Conservation (phyloP, 257 asterid species). For the Fraxinus quadrangulata region DNA sequence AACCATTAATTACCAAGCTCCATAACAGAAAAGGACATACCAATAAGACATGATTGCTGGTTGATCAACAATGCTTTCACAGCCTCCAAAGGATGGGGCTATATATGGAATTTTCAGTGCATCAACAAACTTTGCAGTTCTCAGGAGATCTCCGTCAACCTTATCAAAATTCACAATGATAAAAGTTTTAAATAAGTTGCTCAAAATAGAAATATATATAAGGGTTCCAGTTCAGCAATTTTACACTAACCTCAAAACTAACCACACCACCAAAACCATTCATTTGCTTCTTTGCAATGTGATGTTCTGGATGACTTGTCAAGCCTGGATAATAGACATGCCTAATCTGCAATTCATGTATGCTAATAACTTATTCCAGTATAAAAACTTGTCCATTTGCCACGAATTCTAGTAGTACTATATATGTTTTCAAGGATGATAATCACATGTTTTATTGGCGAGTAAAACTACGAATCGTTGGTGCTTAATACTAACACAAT, state of each 20-base stretch:
- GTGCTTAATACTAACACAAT: background rate
- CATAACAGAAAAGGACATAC: constrained; percentile 35
- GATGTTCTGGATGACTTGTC: constrained; percentile 87
- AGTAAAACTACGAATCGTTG: background rate
- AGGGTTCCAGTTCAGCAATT: background rate
- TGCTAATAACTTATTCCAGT: constrained; percentile 9
- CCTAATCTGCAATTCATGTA: constrained; percentile 54
- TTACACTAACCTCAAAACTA: constrained; percentile 80
- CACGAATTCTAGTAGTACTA: background rate
- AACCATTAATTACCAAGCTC: background rate
- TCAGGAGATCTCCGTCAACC: constrained; percentile 81
- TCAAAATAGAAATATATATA: background rate
- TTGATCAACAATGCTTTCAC: constrained; percentile 93
- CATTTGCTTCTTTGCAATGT: constrained; percentile 87
- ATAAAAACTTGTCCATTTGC: background rate
- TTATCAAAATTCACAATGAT: constrained; percentile 23
- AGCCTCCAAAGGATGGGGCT: constrained; percentile 96
- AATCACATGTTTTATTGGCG: background rate
- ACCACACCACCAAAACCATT: constrained; percentile 95
- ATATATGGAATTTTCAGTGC: constrained; percentile 77
- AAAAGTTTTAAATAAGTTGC: constrained; percentile 22
- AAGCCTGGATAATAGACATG: constrained; percentile 89
- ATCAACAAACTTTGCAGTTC: constrained; percentile 78
- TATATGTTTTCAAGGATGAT: background rate
- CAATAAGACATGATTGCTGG: constrained; percentile 98